phyloP scores from a whole-genome alignment of 1,284 basidiomycete species.

The Gymnopus androsaceus region DNA sequence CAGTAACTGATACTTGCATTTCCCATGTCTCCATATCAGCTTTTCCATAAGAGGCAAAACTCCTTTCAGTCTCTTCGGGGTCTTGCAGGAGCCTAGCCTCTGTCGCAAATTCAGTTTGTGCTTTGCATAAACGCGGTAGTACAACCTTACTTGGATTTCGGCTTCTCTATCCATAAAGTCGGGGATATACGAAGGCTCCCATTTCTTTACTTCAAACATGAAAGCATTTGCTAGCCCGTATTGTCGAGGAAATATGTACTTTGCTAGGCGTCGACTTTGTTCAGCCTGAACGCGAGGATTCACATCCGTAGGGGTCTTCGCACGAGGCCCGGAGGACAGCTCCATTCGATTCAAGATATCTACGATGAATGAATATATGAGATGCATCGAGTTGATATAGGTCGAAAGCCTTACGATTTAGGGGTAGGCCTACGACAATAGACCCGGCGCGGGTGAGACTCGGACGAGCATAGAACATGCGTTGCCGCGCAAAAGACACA shows the following conservation, averaged over 20 bases:
- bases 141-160: conserved; percentile 64
- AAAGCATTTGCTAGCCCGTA: conserved; percentile 69
- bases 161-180: conserved; percentile 66
- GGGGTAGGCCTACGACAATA: conserved; percentile 67
- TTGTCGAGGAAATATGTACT: conserved; percentile 84
- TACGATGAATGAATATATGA: conserved; percentile 28
- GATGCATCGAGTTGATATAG: conserved; percentile 13
- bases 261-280: conserved; percentile 65
- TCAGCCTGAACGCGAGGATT: conserved; percentile 45
- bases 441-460: conserved; percentile 44
- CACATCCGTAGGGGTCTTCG: conserved; percentile 27
- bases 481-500: conserved; percentile 54
- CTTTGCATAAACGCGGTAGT: neutral
- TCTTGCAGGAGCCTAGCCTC: conserved; percentile 57
- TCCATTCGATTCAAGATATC: conserved; percentile 64
- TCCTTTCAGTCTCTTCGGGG: conserved; percentile 70
- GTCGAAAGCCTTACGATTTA: conserved; percentile 51
- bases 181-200: conserved; percentile 35
- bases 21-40: conserved; percentile 67
- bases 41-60: conserved; percentile 58
- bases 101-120: conserved; percentile 19
- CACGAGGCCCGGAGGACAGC: conserved; percentile 40
- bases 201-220: conserved; percentile 27
- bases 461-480: conserved; percentile 72
- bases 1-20: conserved; percentile 72